Conservation (phyloP, 1,284 basidiomycete genomes). For the Mycosarcoma mackinlayi region DNA sequence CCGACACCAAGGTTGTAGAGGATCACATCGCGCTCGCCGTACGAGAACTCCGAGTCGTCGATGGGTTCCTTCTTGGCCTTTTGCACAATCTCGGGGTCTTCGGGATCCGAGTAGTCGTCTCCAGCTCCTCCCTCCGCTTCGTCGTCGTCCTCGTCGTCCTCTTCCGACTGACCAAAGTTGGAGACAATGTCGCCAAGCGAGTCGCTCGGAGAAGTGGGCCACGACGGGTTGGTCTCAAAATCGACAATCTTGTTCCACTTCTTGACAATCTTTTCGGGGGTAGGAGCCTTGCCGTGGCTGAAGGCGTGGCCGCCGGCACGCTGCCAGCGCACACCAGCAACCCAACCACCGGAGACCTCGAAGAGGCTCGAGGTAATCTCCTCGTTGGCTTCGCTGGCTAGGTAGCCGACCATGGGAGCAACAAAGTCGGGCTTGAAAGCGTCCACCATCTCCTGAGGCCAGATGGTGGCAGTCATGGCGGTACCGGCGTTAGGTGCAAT, state of each 20-base stretch:
- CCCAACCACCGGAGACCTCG: conserved; percentile 92
- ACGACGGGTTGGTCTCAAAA: conserved; percentile 65
- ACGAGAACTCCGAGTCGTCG: conserved; percentile 70
- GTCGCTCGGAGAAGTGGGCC: conserved; percentile 61
- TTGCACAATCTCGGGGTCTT: conserved; percentile 85
- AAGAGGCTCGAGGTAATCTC: conserved; percentile 82
- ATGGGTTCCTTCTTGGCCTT: conserved; percentile 78
- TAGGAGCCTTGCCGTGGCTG: conserved; percentile 58
- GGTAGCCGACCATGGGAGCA: conserved; percentile 88
- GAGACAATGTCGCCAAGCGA: conserved; percentile 64
- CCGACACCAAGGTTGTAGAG: conserved; percentile 96
- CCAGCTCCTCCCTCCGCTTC: conserved; percentile 41
- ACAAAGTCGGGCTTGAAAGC: conserved; percentile 96
- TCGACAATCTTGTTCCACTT: conserved; percentile 64
- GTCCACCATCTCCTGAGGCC: conserved; percentile 91
- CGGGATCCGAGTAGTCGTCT: conserved; percentile 77
- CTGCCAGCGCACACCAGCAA: conserved; percentile 92
- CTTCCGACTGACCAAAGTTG: conserved; percentile 59
- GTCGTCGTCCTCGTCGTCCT: conserved; percentile 61
- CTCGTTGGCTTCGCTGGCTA: conserved; percentile 82
- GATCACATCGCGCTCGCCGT: conserved; percentile 89
- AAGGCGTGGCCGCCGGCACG: conserved; percentile 78
- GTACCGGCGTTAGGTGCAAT: conserved; percentile 87
- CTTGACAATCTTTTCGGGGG: conserved; percentile 62
- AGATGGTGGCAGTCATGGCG: conserved; percentile 70